Percentiles rank a stretch among this genome's conserved stretches.
phyloP scores from a whole-genome alignment of 805 yeast genomes.

The Lipomyces lipofer region DNA sequence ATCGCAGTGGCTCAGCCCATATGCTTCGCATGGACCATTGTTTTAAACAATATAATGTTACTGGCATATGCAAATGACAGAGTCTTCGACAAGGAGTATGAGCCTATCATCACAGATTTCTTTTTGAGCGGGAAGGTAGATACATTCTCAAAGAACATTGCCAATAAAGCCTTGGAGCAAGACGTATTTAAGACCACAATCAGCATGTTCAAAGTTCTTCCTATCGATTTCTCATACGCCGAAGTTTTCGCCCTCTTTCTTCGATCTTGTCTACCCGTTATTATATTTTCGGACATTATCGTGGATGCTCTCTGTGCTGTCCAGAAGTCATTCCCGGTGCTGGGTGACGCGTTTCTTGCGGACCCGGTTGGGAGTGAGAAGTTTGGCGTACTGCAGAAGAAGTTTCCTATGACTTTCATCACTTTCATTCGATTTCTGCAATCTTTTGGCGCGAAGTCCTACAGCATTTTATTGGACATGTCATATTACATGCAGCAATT shows the following conservation, averaged over 20 bases:
- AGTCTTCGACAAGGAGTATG: conserved; percentile 8
- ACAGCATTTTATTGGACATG: conserved; percentile 58
- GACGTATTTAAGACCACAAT: conserved; percentile 8
- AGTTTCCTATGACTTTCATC: conserved; percentile 64
- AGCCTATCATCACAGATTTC: background rate
- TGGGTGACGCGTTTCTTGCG: too few relatives aligned
- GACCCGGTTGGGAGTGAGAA: background rate
- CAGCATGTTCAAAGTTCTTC: conserved; percentile 5
- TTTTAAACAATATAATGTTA: conserved; percentile 7
- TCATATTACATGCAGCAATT: conserved; percentile 60
- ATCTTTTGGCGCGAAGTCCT: conserved; percentile 62
- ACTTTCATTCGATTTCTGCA: conserved; percentile 63
- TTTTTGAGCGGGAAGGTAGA: background rate
- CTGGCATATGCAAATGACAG: conserved; percentile 7
- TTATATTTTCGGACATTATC: too few relatives aligned
- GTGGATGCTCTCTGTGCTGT: too few relatives aligned
- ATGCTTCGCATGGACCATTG: conserved; percentile 20
- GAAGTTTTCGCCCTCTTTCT: too few relatives aligned
- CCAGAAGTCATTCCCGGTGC: too few relatives aligned
- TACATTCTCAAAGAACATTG: conserved; percentile 24
- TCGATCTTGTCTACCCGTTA: too few relatives aligned
- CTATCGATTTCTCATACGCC: too few relatives aligned
- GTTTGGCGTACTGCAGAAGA: conserved; percentile 36
- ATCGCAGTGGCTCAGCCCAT: conserved; percentile 20
- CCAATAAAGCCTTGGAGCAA: conserved; percentile 5